These are phyloP conservation scores for Penicillium flavigenum DNA, from an alignment of 495 filamentous ascomycete genomes.

Conservation along the genomic window DNA sequence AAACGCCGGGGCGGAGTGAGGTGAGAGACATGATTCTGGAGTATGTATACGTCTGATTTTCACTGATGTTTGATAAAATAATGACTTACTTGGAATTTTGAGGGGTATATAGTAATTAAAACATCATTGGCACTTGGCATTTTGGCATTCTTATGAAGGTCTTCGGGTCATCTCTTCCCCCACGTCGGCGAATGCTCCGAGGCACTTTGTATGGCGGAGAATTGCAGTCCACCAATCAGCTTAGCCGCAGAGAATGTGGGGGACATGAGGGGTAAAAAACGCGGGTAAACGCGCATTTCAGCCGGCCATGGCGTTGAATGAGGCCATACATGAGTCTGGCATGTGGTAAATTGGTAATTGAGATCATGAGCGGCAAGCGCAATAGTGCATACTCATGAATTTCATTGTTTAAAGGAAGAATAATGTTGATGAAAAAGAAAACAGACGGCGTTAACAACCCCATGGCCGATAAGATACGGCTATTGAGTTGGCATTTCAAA, in stretches of 20 bases:
- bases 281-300: neutral
- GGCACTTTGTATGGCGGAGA: slow-evolving; percentile 25
- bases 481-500: slow-evolving; percentile 32
- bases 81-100: neutral
- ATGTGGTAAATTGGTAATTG: neutral
- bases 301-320: neutral
- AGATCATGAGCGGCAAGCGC: neutral
- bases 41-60: slow-evolving; percentile 1
- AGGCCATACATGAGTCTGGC: neutral
- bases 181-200: slow-evolving; percentile 33
- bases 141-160: neutral
- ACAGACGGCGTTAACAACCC: neutral
- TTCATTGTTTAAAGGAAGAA: neutral
- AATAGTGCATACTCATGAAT: neutral
- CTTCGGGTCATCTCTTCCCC: slow-evolving; percentile 17
- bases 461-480: slow-evolving; percentile 28
- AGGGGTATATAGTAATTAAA: slow-evolving; percentile 9
- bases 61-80: neutral
- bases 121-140: neutral
- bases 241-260: slow-evolving; percentile 19
- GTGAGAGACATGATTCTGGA: slow-evolving; percentile 42
- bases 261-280: slow-evolving; percentile 14
- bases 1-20: slow-evolving; percentile 79
- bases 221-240: slow-evolving; percentile 27
- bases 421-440: neutral